Evolutionary conservation across 345 rosid genomes (phyloP).

Genomic region (Salix koriyanagi): DNA sequence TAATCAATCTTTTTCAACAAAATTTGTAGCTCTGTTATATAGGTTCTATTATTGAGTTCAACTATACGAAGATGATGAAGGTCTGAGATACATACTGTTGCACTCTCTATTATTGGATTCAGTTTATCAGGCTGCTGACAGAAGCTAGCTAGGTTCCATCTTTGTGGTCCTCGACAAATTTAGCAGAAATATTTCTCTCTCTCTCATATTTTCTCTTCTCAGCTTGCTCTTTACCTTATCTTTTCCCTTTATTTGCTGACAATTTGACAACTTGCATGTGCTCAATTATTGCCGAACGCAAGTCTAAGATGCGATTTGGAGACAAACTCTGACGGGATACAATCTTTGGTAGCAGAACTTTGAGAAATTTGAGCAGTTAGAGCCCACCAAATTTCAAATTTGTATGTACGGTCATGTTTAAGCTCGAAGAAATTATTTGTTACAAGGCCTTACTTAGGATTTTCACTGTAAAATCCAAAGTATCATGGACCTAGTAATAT

Average conservation of each 20-base stretch:
- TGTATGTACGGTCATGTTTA: background rate
- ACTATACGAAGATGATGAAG: background rate
- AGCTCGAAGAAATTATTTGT: no score
- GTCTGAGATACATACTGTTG: background rate
- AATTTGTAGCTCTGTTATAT: background rate
- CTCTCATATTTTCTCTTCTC: background rate
- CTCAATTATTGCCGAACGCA: background rate
- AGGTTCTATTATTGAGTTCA: slow-evolving; percentile 2
- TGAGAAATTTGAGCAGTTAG: background rate
- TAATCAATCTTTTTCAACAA: no score
- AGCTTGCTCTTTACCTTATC: background rate
- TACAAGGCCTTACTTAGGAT: background rate
- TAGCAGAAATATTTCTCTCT: background rate
- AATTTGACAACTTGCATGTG: background rate
- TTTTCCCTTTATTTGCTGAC: background rate
- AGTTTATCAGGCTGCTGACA: background rate
- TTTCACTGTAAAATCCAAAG: background rate
- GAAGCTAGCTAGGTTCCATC: background rate
- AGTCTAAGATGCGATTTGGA: background rate
- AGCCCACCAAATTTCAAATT: background rate
- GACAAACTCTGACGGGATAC: background rate
- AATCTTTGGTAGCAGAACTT: background rate
- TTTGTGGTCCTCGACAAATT: background rate
- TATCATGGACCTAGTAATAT: background rate
- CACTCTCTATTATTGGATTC: slow-evolving; percentile 16